A percentile compares a stretch with the other conserved stretches of the same genome.
phyloP scores from a whole-genome alignment of 2,329 filamentous ascomycete species.

The Fusarium sp. region DNA sequence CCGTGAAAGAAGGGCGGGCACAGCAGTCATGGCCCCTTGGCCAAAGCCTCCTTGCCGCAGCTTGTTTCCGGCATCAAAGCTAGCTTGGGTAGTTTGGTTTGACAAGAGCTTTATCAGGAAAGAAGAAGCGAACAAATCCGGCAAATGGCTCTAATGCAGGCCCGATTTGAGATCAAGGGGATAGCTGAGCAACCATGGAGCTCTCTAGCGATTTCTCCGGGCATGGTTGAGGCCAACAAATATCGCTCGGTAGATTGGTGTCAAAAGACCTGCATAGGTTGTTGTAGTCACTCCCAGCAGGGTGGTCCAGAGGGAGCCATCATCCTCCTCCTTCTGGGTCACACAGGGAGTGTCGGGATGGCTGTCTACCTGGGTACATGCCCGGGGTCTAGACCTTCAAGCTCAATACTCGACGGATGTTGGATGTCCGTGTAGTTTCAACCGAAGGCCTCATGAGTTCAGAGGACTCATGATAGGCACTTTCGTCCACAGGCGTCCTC shows the following conservation, averaged over 20 bases:
- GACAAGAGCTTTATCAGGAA: slow-evolving; percentile 51
- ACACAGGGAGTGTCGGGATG: not conserved
- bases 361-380: not conserved
- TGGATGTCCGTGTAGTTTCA: not conserved
- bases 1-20: slow-evolving; percentile 28
- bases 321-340: not conserved
- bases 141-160: slow-evolving; percentile 33
- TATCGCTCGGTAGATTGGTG: not conserved
- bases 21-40: slow-evolving; percentile 30
- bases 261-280: not conserved
- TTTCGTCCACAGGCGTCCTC: not conserved
- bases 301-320: not conserved
- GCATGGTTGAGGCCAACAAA: not conserved
- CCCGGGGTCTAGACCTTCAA: not conserved
- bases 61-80: slow-evolving; percentile 11
- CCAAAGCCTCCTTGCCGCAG: slow-evolving; percentile 22
- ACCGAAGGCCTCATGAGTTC: not conserved
- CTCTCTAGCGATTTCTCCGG: slow-evolving; percentile 6
- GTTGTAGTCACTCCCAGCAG: not conserved
- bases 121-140: slow-evolving; percentile 56
- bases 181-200: slow-evolving; percentile 16
- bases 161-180: slow-evolving; percentile 29
- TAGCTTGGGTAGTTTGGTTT: slow-evolving; percentile 30
- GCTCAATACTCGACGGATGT: not conserved
- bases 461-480: not conserved